phyloP scores from a whole-genome alignment of 805 yeast species.

The Metschnikowia noctiluminum region DNA sequence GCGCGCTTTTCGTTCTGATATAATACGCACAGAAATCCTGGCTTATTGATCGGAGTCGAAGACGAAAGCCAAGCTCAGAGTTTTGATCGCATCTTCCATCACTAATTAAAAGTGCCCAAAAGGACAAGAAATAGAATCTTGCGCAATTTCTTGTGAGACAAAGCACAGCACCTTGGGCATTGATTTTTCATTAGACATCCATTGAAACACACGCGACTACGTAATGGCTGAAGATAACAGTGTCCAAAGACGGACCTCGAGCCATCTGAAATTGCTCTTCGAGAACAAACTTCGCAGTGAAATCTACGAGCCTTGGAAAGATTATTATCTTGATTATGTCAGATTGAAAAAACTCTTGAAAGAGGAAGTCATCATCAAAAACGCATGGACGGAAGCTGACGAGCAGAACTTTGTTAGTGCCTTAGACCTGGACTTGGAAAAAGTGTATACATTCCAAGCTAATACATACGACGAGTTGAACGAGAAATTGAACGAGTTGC shows the following conservation, averaged over 20 bases:
- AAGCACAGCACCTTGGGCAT: too few relatives aligned
- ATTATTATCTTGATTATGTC: slow-evolving; percentile 64
- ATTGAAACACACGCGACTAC: neutral
- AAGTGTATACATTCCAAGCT: slow-evolving; percentile 70
- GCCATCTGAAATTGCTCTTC: slow-evolving; percentile 62
- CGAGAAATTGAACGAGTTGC: slow-evolving; percentile 61
- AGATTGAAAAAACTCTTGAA: slow-evolving; percentile 62
- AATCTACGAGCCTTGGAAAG: slow-evolving; percentile 85
- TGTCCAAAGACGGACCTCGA: neutral
- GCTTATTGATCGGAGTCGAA: too few relatives aligned
- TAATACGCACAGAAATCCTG: neutral
- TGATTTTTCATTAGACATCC: neutral
- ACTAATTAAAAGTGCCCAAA: neutral
- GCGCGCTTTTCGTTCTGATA: neutral
- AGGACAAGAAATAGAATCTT: too few relatives aligned
- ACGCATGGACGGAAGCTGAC: slow-evolving; percentile 65
- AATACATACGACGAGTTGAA: slow-evolving; percentile 67
- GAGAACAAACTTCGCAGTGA: slow-evolving; percentile 81
- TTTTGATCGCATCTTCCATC: neutral
- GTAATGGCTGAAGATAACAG: slow-evolving; percentile 1
- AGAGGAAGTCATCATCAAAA: slow-evolving; percentile 53
- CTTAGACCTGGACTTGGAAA: slow-evolving; percentile 68
- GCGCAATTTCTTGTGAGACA: too few relatives aligned
- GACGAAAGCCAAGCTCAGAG: neutral
- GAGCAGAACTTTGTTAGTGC: slow-evolving; percentile 66